Evolutionary conservation across 805 yeast species (phyloP), one percentile per base, ranked within the genome.

Genomic region (Wilhelminamyces savonicus): DNA sequence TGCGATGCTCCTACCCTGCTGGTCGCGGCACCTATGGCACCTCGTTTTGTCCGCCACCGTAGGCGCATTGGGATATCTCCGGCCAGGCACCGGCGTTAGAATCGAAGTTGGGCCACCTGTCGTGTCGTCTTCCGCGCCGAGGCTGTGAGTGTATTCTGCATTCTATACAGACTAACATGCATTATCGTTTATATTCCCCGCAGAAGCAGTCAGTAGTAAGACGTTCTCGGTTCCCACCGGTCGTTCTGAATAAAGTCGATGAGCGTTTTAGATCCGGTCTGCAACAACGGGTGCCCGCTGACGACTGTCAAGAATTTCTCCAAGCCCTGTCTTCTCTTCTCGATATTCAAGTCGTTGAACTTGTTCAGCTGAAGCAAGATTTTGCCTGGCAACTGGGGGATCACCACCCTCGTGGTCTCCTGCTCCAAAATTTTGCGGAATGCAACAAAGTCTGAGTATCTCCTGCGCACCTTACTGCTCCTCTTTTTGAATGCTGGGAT

Each of bases 361-460:
- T 90, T 69, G 53, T 82, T 81, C 24, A 64, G 59, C 36, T 72
- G 75, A 16, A 71, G 62, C 29, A 78, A 54, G 22, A 83, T 80
- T 53, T 90, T 92, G n/a, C 94, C 95, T 0, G 98, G 98, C 27
- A 90, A 66, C 26, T 76, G 71, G 2, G 97, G 97, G 17, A 92
- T 78, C 21, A 82, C 71, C 12, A 92, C 95, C 27, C 85, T 65
- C 3, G 85, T 70, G 22, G 82, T 66, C 50, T 90, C 97, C 31
- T 73, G 70, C 42, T 82, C 84, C 24, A 90, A 59, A 21, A 82
- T 71, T 34, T 74, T 78, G 37, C 84, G 69, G 49, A 90, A 84
- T 15, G 74, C 69, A 37, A 83, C 97, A 54, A 90, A 90, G 48
- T 92, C 97, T 25, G 87, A 76, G 62, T 86, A 90, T 28, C 97